Evolutionary conservation across 2,329 filamentous ascomycete genomes (phyloP).

Genomic region (Pseudocercospora fijiensis): DNA sequence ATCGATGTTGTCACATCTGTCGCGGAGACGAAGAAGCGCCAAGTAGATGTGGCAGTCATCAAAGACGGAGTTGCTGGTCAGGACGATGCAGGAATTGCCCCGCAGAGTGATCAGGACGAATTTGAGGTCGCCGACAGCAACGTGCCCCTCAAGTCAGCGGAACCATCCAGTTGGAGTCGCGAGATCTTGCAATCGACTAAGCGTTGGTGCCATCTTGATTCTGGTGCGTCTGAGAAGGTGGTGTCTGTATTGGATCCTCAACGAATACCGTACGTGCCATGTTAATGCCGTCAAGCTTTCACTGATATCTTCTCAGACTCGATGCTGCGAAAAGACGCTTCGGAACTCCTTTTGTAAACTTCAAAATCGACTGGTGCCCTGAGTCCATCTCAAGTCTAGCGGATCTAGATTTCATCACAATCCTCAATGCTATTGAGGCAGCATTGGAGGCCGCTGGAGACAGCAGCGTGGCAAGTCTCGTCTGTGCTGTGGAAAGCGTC

Average conservation of each 20-base stretch:
- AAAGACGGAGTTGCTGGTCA: neutral
- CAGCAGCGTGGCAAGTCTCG: neutral
- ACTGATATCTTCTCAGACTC: neutral
- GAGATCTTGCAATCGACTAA: neutral
- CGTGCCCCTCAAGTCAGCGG: neutral
- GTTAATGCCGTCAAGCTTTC: neutral
- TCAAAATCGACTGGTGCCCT: neutral
- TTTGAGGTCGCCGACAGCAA: neutral
- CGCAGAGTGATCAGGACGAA: neutral
- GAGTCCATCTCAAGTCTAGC: neutral
- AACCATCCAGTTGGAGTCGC: neutral
- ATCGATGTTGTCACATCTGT: neutral
- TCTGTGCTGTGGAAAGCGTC: neutral
- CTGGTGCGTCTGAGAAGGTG: neutral
- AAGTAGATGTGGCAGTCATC: neutral
- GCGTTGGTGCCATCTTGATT: neutral
- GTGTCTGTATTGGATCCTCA: no score
- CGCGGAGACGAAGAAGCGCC: neutral
- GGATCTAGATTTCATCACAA: neutral
- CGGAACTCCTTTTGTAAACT: neutral
- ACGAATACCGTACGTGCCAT: neutral
- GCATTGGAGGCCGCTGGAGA: neutral
- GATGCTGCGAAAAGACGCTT: neutral
- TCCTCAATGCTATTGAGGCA: neutral
- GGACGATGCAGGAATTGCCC: neutral